Evolutionary conservation across 2,329 filamentous ascomycete species (phyloP), one percentile per base, ranked within the genome.

Genomic region (Magnaporthiopsis incrustans): DNA sequence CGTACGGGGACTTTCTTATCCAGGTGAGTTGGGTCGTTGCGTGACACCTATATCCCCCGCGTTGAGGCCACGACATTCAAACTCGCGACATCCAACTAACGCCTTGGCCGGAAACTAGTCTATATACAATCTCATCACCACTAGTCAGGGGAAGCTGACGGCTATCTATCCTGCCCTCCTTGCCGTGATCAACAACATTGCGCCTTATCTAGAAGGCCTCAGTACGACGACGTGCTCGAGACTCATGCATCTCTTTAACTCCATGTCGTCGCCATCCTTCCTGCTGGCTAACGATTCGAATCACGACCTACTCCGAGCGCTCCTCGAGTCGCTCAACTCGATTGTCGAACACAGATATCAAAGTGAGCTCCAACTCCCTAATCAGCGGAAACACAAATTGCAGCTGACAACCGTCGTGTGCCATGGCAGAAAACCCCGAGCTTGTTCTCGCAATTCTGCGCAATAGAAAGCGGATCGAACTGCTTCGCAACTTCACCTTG

Each of bases 261-360:
- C 91, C 44, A 96, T 98, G 90, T 96, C 94, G 11, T 91, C 92
- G 0, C 94, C 95, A 0, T 92, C 90, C 38, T 99, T 98, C 73
- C 79, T 99, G 12, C 80, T 98, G 25, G 92, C 91, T 10, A 98
- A 97, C 70, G 95, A 99, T 65, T 90, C 85, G 53, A 99, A 99
- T 68, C 91, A 98, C 72, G 79, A 81, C 38, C 83, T 98, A 5
- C 80, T 99, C 8, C 84, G 87, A 61, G 93, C 92, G 0, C 77
- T 98, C 32, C 81, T 99, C 12, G 92, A 97, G 72, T 93, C 92
- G 0, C 87, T 98, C 71, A 97, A 95, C 73, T 86, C 91, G 2
- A 89, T 97, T 58, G 80, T 98, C 53, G 95, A 98, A 76, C 91
- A 97, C 73, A 89, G 96, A 71, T 95, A 91, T 72, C 82, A 81